Conservation (phyloP, 164 flowering plant species). For the Pachysandra terminalis region DNA sequence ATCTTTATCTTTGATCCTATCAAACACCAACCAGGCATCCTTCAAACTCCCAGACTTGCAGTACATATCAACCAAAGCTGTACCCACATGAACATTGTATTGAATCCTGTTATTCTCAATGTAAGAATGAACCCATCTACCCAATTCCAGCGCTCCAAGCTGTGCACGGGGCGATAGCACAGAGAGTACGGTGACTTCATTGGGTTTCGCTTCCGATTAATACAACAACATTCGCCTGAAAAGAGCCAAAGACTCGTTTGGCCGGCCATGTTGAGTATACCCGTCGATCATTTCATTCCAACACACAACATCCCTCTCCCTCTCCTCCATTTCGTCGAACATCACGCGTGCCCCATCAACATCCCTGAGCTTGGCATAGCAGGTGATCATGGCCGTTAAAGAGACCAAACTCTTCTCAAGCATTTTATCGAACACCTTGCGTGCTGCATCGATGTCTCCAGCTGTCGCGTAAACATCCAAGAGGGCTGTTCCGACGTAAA, state of each 20-base stretch:
- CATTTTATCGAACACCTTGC: slow-evolving; percentile 59
- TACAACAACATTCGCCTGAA: slow-evolving; percentile 57
- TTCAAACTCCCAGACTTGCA: slow-evolving; percentile 79
- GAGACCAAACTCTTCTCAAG: slow-evolving; percentile 56
- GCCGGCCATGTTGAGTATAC: slow-evolving; percentile 53
- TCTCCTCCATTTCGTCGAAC: slow-evolving; percentile 58
- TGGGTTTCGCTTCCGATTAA: slow-evolving; percentile 36
- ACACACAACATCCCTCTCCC: slow-evolving; percentile 69
- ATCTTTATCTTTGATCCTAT: slow-evolving; percentile 46
- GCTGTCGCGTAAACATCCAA: slow-evolving; percentile 63
- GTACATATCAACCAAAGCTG: slow-evolving; percentile 81
- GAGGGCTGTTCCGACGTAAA: slow-evolving; percentile 60
- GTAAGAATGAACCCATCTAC: slow-evolving; percentile 73
- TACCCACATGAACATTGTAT: slow-evolving; percentile 44
- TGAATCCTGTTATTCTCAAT: slow-evolving; percentile 30
- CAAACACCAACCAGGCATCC: slow-evolving; percentile 64
- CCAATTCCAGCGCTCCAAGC: slow-evolving; percentile 63
- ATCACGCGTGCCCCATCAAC: slow-evolving; percentile 43
- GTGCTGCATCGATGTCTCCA: slow-evolving; percentile 54
- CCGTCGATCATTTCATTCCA: slow-evolving; percentile 92
- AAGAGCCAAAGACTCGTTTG: slow-evolving; percentile 45
- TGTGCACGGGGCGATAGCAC: slow-evolving; percentile 65
- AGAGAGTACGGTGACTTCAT: slow-evolving; percentile 50
- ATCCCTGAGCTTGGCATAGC: slow-evolving; percentile 57
- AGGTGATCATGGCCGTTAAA: slow-evolving; percentile 65